Percentiles rank a stretch among this genome's conserved stretches.
phyloP scores from a whole-genome alignment of 805 yeast species.

The Metschnikowia anglica region DNA sequence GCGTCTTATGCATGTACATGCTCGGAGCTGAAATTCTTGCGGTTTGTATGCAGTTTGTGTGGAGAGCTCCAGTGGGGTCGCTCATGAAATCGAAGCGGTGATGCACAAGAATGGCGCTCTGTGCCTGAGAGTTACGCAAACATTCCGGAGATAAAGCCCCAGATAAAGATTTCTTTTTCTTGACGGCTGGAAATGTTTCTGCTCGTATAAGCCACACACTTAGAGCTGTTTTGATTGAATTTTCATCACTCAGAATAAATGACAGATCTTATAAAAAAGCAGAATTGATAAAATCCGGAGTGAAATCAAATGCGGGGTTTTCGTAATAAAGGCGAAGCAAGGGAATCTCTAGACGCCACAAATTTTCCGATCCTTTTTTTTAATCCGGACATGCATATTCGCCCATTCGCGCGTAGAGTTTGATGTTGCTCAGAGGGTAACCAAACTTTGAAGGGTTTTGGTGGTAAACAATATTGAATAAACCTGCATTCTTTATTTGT shows the following conservation, averaged over 20 bases:
- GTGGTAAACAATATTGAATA: too few species aligned
- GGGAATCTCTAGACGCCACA: neutral
- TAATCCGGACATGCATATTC: neutral
- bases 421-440: too few species aligned
- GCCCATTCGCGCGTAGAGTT: neutral
- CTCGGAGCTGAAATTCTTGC: conserved; percentile 4
- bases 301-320: too few species aligned
- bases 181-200: too few species aligned
- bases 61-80: conserved; percentile 7
- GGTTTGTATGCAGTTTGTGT: conserved; percentile 6
- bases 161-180: too few species aligned
- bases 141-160: neutral
- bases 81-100: conserved; percentile 1
- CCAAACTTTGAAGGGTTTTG: too few species aligned
- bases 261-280: too few species aligned
- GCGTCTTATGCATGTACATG: conserved; percentile 4
- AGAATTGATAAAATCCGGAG: too few species aligned
- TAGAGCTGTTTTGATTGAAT: too few species aligned
- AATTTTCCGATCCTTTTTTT: conserved; percentile 1
- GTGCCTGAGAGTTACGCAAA: conserved; percentile 1
- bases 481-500: too few species aligned
- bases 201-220: too few species aligned
- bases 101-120: conserved; percentile 1
- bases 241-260: too few species aligned
- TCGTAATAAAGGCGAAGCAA: neutral